Base-by-base conservation (phyloP, 2,329 filamentous ascomycete genomes). In the Fusarium sp. region DNA sequence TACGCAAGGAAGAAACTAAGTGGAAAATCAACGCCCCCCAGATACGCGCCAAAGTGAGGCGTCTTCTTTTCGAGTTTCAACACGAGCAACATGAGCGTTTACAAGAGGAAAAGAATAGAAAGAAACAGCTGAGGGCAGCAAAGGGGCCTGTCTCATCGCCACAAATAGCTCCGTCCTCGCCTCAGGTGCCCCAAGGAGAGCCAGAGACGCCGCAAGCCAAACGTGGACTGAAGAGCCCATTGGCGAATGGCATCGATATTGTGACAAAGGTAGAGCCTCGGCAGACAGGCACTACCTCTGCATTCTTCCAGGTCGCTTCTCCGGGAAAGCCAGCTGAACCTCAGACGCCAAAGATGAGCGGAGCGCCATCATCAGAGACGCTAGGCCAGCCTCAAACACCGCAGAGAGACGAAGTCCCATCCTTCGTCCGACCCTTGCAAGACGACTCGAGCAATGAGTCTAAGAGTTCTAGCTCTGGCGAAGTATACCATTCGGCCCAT, bases 1-100 rank as follows among this genome's bases (percentile, higher is more conserved):
- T 97, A 6, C 83, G 81, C 25, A 85, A 83, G 36, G 83, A 91
- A 65, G 46, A 70, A 5, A 73, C 79, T 3, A 67, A 73, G 0
- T 86, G 84, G 81, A 58, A 78, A 9, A 85, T 93, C 71, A 78
- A 86, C 29, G 78, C 83, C 4, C 81, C 83, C 1, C 72, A 81
- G 8, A 84, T 94, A 70, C 87, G 93, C 22, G 76, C 76, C 31
- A 78, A 85, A 6, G 86, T 96, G 38, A 87, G 92, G 28, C 74
- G 85, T 0, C 81, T 89, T 35, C 81, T 97, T 1, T 83, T 92
- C 46, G 61, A 77, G 1, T 79, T 94, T 15, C 85, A 91, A 53
- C 72, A 78, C 7, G 78, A 86, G 63, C 89, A 90, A 66, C 80
- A 83, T 40, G 71, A 74, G 13, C 73, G 75, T 9, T 72, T 77